These are phyloP conservation scores for Daldinia bambusicola DNA, from an alignment of 495 filamentous ascomycete species.

Conservation along the genomic window DNA sequence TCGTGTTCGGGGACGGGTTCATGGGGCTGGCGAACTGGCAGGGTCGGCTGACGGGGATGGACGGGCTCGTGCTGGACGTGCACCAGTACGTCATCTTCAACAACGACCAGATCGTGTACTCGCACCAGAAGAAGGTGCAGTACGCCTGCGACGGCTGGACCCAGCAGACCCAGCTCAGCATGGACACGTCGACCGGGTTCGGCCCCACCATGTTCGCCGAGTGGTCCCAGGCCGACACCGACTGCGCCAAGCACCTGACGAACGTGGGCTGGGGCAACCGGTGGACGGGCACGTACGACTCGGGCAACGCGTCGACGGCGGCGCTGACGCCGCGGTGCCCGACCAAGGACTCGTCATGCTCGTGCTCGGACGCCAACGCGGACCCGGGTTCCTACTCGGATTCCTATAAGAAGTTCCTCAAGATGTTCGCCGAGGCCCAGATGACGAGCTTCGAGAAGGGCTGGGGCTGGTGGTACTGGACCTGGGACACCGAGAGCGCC, in stretches of 20 bases:
- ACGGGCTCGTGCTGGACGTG: conserved; percentile 81
- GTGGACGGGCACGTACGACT: conserved; percentile 83
- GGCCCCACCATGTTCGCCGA: conserved; percentile 97
- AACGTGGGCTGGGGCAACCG: conserved; percentile 88
- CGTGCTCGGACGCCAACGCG: conserved; percentile 79
- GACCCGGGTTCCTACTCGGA: conserved; percentile 72
- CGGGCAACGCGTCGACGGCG: conserved; percentile 63
- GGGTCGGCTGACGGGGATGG: conserved; percentile 66
- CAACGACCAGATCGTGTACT: conserved; percentile 73
- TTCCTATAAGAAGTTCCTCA: conserved; percentile 85
- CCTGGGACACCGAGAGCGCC: conserved; percentile 68
- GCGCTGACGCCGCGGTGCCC: conserved; percentile 77
- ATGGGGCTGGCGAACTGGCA: conserved; percentile 84
- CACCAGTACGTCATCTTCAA: conserved; percentile 97
- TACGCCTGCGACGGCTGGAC: conserved; percentile 91
- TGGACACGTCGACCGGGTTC: conserved; percentile 81
- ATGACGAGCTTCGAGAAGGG: conserved; percentile 91
- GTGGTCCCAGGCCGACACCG: conserved; percentile 98
- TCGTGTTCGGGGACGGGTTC: conserved; percentile 85
- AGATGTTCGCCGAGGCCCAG: conserved; percentile 92
- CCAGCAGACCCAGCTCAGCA: conserved; percentile 74
- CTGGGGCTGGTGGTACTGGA: conserved; percentile 99
- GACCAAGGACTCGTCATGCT: conserved; percentile 68
- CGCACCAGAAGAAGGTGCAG: conserved; percentile 78
- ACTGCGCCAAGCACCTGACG: conserved; percentile 89